phyloP scores from a whole-genome alignment of 202 grass and related monocot species.

The Eragrostis tef region DNA sequence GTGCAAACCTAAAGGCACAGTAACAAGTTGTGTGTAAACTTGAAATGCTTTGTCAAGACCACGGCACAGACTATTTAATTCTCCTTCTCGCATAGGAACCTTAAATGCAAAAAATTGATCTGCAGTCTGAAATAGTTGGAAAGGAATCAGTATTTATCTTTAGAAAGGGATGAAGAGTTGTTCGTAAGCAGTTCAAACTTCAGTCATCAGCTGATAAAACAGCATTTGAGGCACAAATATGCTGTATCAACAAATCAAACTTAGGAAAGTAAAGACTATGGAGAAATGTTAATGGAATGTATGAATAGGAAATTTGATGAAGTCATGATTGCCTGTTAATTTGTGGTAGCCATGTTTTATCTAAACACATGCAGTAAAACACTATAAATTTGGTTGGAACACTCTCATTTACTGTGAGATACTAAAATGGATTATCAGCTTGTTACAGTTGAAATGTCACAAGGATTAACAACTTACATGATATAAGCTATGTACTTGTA shows the following conservation, averaged over 20 bases:
- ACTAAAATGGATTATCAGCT: background rate
- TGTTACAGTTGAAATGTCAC: background rate
- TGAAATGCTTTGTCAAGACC: slow-evolving; percentile 92
- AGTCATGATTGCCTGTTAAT: background rate
- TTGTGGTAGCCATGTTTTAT: background rate
- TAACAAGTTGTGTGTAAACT: slow-evolving; percentile 83
- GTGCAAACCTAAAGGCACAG: slow-evolving; percentile 72
- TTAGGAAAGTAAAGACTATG: background rate
- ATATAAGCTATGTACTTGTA: background rate
- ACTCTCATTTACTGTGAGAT: background rate
- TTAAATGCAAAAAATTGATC: slow-evolving; percentile 97
- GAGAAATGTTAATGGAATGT: background rate
- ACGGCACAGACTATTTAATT: slow-evolving; percentile 78
- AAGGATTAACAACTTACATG: background rate
- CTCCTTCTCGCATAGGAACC: slow-evolving; percentile 83
- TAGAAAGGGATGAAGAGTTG: background rate
- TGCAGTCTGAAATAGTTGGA: slow-evolving; percentile 69
- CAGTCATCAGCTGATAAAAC: slow-evolving; percentile 16
- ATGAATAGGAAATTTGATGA: background rate
- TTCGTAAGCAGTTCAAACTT: slow-evolving; percentile 29
- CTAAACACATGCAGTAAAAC: background rate
- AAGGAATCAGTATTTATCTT: slow-evolving; percentile 31
- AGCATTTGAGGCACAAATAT: background rate
- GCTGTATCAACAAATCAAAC: background rate
- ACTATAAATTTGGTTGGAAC: background rate